These are phyloP conservation scores for Grosmannia clavigera DNA, from an alignment of 2,329 filamentous ascomycete species.

Conservation along the genomic window DNA sequence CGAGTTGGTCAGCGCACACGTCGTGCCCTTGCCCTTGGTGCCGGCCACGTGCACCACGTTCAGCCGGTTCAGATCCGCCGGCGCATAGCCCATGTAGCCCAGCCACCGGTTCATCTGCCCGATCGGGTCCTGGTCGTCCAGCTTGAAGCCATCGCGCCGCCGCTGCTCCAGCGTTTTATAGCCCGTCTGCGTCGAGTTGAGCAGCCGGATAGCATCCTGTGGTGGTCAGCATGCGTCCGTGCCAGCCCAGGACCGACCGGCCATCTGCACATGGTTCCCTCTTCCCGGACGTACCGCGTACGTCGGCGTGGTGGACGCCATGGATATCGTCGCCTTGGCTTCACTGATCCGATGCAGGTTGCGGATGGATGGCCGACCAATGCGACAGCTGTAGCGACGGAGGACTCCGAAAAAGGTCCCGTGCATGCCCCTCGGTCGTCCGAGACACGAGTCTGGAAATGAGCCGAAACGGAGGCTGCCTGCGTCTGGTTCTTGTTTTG, in stretches of 20 bases:
- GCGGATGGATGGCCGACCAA: not conserved
- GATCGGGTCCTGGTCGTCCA: conserved; percentile 45
- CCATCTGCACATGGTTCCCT: not conserved
- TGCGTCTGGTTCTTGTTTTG: too few relatives aligned
- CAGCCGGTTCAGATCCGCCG: conserved; percentile 41
- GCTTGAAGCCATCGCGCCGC: conserved; percentile 56
- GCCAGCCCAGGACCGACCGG: too few relatives aligned
- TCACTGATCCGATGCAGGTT: not conserved
- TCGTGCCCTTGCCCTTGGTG: conserved; percentile 67
- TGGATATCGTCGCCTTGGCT: not conserved
- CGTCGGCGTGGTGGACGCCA: not conserved
- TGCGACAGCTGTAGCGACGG: not conserved
- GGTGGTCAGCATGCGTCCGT: not conserved
- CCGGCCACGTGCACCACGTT: conserved; percentile 60
- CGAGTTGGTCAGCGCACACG: conserved; percentile 54
- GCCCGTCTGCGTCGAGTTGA: conserved; percentile 88
- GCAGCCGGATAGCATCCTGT: conserved; percentile 70
- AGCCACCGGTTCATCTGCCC: conserved; percentile 73
- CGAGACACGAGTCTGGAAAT: not conserved
- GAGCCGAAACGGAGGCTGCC: not conserved
- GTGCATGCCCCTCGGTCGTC: not conserved
- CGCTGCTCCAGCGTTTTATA: conserved; percentile 70
- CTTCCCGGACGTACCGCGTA: not conserved
- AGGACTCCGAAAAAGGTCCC: not conserved
- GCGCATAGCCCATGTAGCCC: conserved; percentile 60